A percentile compares a stretch with the other conserved stretches of the same genome.
Evolutionary conservation across 768 basidiomycete genomes (phyloP).

Genomic region (Tulasnella sp.): DNA sequence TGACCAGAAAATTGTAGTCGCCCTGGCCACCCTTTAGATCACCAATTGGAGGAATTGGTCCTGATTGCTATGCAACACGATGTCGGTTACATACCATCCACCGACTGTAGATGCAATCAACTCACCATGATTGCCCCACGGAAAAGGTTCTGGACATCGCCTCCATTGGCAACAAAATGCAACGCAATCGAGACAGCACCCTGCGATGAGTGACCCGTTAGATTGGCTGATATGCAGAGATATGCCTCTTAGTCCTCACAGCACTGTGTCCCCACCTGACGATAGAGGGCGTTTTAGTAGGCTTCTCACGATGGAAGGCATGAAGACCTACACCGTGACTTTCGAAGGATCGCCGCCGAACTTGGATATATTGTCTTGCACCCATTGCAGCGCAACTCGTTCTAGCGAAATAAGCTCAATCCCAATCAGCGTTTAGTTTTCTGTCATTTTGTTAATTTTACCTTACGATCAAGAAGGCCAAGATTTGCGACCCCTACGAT

Average conservation of each 20-base stretch:
- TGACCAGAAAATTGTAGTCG: not conserved
- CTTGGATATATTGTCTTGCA: conserved; percentile 9
- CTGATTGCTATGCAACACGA: not conserved
- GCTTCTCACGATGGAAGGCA: not conserved
- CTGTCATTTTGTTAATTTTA: not conserved
- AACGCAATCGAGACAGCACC: not conserved
- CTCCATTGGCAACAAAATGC: not conserved
- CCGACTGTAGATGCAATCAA: not conserved
- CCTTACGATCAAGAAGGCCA: conserved; percentile 7
- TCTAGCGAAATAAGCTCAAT: not conserved
- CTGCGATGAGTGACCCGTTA: not conserved
- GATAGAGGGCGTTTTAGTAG: not conserved
- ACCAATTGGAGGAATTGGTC: not conserved
- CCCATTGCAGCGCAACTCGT: conserved; percentile 9
- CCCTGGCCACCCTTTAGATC: not conserved
- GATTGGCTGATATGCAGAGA: not conserved
- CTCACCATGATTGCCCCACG: not conserved
- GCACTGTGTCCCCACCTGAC: conserved; percentile 1
- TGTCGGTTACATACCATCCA: too few species aligned
- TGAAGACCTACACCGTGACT: not conserved
- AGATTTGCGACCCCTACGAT: not conserved
- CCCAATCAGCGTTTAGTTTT: not conserved
- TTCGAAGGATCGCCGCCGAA: conserved; percentile 15
- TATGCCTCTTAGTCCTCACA: not conserved
- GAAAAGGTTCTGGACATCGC: not conserved